Evolutionary conservation across 2,329 filamentous ascomycete species (phyloP), one percentile per base, ranked within the genome.

Genomic region (Cercospora berteroae): DNA sequence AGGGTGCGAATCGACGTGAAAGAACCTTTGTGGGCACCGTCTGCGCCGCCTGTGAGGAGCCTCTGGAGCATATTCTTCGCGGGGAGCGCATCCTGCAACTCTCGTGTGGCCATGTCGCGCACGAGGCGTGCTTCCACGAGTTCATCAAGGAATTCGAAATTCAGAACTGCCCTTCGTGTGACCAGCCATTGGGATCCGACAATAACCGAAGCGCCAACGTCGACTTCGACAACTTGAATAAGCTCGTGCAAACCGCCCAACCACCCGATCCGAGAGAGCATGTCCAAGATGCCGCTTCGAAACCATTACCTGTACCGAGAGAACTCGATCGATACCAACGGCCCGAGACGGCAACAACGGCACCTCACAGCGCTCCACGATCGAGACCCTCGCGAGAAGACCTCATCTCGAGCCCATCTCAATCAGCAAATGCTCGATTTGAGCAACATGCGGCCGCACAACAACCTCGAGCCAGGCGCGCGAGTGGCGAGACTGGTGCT

Each of bases 41-140:
- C 82, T 99, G 95, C 81, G 92, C 94, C 60, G 94, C 97, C 16
- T 99, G 95, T 78, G 95, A 99, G 79, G 95, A 99, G 81, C 94
- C 94, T 3, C 83, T 99, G 69, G 95, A 98, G 80, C 94, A 98
- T 79, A 99, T 93, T 3, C 85, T 99, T 57, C 91, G 92, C 60
- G 95, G 95, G 67, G 95, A 99, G 82, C 89, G 93, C 72, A 93
- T 99, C 69, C 84, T 99, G 63, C 95, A 98, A 78, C 95, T 99
- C 76, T 96, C 94, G 5, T 99, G 95, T 80, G 88, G 90, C n/a
- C 95, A 99, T 80, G 94, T 99, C 68, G 93, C 94, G 10, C 95
- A 99, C 78, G 95, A 98, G 80, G 95, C 94, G 39, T 99, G 95
- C 81, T 98, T 99, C 78, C 98, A 98, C 81, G 95, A 99, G 80